Conservation (phyloP, 139 green algal genomes). For the Tetradesmus obliquus region DNA sequence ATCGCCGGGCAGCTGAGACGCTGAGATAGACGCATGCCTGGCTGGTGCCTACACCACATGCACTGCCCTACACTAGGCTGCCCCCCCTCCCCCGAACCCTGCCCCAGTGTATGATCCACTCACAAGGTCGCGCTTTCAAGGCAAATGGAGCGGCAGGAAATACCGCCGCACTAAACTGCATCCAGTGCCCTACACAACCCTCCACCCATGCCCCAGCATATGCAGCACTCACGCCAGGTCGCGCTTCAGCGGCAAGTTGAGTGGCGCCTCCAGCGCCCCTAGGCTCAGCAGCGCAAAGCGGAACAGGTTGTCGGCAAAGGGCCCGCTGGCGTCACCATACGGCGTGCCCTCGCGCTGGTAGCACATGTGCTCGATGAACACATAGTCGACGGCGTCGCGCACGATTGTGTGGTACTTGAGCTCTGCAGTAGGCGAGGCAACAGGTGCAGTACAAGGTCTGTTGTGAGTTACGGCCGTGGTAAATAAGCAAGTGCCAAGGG, state of each 20-base stretch:
- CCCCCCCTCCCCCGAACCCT: too few relatives aligned
- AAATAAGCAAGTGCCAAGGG: background rate
- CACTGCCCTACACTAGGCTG: too few relatives aligned
- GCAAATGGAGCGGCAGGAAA: too few relatives aligned
- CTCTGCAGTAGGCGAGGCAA: background rate
- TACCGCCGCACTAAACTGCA: too few relatives aligned
- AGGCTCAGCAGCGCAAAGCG: constrained; percentile 79
- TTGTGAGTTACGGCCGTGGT: constrained; percentile 14
- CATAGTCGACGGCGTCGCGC: constrained; percentile 81
- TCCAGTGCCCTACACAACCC: too few relatives aligned
- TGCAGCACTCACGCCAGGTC: background rate
- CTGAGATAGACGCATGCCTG: too few relatives aligned
- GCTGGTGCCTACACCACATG: too few relatives aligned
- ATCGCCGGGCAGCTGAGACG: too few relatives aligned
- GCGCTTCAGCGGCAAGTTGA: constrained; percentile 56
- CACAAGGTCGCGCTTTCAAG: too few relatives aligned
- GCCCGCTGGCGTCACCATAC: constrained; percentile 73
- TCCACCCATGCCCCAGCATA: background rate
- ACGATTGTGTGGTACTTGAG: constrained; percentile 48
- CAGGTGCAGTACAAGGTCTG: background rate
- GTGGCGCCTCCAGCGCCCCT: constrained; percentile 84
- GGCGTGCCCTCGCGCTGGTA: constrained; percentile 73
- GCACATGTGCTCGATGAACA: constrained; percentile 88
- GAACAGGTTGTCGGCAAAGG: constrained; percentile 87
- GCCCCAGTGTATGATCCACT: too few relatives aligned